These are phyloP conservation scores for Trametes coccinea DNA, from an alignment of 768 basidiomycete genomes.

Conservation along the genomic window DNA sequence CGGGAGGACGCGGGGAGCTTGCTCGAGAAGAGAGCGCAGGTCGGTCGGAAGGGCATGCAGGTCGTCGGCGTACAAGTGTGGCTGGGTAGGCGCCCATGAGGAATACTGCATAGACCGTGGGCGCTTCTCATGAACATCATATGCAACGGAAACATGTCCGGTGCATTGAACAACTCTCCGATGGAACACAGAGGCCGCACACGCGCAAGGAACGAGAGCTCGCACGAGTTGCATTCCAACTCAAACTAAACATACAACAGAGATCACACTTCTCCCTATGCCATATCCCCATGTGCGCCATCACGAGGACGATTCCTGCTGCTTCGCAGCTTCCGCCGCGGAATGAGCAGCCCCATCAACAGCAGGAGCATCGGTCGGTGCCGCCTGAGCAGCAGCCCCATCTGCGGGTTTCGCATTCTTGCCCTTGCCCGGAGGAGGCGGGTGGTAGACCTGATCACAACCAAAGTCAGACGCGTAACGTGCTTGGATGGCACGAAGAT, in stretches of 20 bases:
- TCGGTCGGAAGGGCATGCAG: conserved; percentile 40
- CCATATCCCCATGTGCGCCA: neutral
- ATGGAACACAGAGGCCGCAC: no score
- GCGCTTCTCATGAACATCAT: no score
- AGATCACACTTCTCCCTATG: neutral
- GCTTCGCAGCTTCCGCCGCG: conserved; percentile 9
- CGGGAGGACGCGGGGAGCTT: conserved; percentile 46
- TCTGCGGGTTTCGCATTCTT: conserved; percentile 47
- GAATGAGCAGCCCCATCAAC: conserved; percentile 2
- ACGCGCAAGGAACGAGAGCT: no score
- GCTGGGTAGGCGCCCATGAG: neutral
- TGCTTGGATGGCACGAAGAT: neutral
- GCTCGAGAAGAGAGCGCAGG: conserved; percentile 26
- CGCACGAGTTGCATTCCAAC: neutral
- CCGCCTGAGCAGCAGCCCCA: conserved; percentile 18
- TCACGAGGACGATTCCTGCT: conserved; percentile 2
- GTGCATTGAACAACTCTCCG: no score
- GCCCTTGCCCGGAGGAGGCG: conserved; percentile 80
- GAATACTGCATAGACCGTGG: no score
- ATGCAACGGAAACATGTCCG: no score
- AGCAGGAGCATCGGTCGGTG: neutral
- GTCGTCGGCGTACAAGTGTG: neutral
- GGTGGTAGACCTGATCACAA: conserved; percentile 85
- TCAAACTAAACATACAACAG: neutral
- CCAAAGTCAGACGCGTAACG: conserved; percentile 39